Evolutionary conservation across 768 basidiomycete species (phyloP).

Genomic region (Auricularia cornea): DNA sequence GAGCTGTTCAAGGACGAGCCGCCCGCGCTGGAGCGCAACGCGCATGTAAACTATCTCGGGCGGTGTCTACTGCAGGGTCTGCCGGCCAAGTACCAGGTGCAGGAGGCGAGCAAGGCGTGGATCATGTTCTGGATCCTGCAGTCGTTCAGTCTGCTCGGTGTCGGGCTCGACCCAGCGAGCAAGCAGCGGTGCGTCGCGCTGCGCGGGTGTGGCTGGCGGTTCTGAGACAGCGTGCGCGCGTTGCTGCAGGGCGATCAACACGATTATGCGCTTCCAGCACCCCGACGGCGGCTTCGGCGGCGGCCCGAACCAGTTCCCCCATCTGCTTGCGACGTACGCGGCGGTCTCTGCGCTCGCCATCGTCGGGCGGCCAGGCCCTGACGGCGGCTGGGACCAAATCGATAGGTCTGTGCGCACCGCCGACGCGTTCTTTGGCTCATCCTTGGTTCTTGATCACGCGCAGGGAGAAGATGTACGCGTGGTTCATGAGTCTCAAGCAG

Average conservation of each 20-base stretch:
- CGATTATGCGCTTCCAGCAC: conserved; percentile 74
- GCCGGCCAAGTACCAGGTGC: conserved; percentile 65
- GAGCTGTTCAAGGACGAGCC: conserved; percentile 31
- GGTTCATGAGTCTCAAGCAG: conserved; percentile 88
- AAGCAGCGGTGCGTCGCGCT: conserved; percentile 51
- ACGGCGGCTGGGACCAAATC: conserved; percentile 81
- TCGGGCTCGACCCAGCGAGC: conserved; percentile 66
- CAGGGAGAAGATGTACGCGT: conserved; percentile 72
- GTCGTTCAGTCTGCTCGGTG: conserved; percentile 68
- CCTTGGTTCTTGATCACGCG: not conserved
- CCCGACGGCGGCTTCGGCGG: conserved; percentile 87
- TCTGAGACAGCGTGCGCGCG: not conserved
- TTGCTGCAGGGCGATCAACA: conserved; percentile 59
- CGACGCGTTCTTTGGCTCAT: not conserved
- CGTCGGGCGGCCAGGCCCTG: conserved; percentile 60
- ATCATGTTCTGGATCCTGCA: conserved; percentile 90
- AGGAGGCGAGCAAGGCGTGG: conserved; percentile 96
- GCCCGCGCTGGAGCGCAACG: conserved; percentile 42
- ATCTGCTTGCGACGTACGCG: conserved; percentile 87
- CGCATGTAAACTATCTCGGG: conserved; percentile 70
- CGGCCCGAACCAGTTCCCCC: conserved; percentile 80
- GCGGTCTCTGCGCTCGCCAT: conserved; percentile 78
- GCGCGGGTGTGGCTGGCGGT: conserved; percentile 3
- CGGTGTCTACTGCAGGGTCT: conserved; percentile 71
- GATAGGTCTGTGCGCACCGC: conserved; percentile 47